Percentiles rank a stretch among this genome's conserved stretches.
These are phyloP conservation scores for Papiliotrema laurentii DNA, from an alignment of 1,284 basidiomycete species.

Conservation along the genomic window DNA sequence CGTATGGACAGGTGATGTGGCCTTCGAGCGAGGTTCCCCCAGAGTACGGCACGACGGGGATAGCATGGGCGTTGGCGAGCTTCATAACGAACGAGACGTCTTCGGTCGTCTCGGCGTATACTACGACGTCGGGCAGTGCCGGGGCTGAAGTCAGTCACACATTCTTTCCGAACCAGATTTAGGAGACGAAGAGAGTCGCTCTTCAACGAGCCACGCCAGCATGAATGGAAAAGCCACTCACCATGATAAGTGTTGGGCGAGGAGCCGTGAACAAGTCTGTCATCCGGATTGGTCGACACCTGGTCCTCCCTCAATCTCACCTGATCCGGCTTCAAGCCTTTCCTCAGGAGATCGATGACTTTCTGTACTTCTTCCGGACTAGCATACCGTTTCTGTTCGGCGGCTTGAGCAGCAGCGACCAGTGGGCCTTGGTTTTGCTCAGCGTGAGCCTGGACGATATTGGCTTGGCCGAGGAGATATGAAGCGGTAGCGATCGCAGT, in stretches of 20 bases:
- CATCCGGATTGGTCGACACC: conserved; percentile 16
- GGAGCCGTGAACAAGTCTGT: conserved; percentile 15
- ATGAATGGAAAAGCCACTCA: too few relatives aligned
- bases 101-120: conserved; percentile 29
- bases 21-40: conserved; percentile 39
- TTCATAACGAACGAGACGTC: conserved; percentile 34
- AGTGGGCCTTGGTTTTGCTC: too few relatives aligned
- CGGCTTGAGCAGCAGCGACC: too few relatives aligned
- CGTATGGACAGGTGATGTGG: conserved; percentile 47
- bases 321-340: conserved; percentile 12
- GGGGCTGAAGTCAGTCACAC: too few relatives aligned
- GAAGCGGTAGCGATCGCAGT: too few relatives aligned
- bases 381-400: conserved; percentile 14
- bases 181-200: neutral
- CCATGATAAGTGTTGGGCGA: conserved; percentile 24
- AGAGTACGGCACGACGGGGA: conserved; percentile 38
- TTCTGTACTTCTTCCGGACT: conserved; percentile 5
- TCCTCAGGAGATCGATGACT: conserved; percentile 11
- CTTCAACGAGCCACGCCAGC: too few relatives aligned
- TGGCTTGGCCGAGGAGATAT: too few relatives aligned
- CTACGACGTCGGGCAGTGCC: conserved; percentile 21
- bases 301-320: conserved; percentile 13
- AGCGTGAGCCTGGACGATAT: too few relatives aligned
- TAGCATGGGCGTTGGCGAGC: conserved; percentile 24
- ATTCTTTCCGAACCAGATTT: conserved; percentile 1